Evolutionary conservation across 2,329 filamentous ascomycete genomes (phyloP), one percentile per base, ranked within the genome.

Genomic region (Sarocladium strictum): DNA sequence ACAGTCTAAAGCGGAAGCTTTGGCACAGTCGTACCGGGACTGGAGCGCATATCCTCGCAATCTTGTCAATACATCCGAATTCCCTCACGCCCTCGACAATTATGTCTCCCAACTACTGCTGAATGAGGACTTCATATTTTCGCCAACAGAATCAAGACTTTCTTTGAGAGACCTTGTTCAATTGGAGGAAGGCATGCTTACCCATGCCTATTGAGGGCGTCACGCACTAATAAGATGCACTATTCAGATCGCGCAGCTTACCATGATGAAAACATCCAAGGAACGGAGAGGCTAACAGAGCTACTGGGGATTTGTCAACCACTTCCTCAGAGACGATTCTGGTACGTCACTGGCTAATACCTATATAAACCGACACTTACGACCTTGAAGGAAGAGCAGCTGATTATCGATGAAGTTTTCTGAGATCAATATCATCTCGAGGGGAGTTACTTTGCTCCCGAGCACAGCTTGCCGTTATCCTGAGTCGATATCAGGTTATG

Each of bases 401-500:
- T n/a, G 27, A 32, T 10, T 4, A 19, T 49, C 12, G 9, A 9
- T 12, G 7, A n/a, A 51, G 47, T 17, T 51, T 51, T 15, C 33
- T 51, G 14, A 26, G 27, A 23, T 51, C 47, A 3, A 12, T 17
- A 21, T 33, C 47, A 15, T 51, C 47, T 9, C 26, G 47, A 19
- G 47, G 27, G 21, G 7, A 21, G 3, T 15, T 51, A 14, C 3
- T 4, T 3, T 51, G 47, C n/a, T 33, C 27, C 7, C 47, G 23
- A 3, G n/a, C 4, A 3, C 47, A 51, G 17, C 47, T 51, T 35
- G n/a, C 27, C 26, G 35, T 33, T 26, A n/a, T 51, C 29, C 17
- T 51, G 9, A 51, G 47, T 23, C 47, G 47, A 4, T 29, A 51
- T 29, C 47, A 51, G 27, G 47, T 35, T n/a, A 51, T 51, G 47